Conservation (phyloP, 805 yeast genomes). For the Barnettozyma siamensis region DNA sequence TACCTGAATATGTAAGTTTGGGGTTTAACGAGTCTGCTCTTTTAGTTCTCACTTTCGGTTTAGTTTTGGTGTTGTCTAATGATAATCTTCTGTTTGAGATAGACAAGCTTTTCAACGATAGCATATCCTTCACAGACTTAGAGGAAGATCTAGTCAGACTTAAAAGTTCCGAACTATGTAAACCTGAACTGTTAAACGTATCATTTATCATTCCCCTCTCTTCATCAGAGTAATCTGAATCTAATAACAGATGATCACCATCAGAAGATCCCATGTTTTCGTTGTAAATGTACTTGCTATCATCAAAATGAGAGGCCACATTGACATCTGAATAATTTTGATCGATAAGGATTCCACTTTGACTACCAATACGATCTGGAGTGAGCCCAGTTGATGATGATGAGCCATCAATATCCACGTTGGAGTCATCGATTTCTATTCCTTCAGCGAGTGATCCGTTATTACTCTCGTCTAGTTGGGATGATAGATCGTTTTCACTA, state of each 20-base stretch:
- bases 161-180: constrained; percentile 25
- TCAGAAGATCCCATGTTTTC: constrained; percentile 25
- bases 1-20: neutral
- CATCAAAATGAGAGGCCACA: constrained; percentile 13
- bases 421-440: neutral
- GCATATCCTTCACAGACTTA: constrained; percentile 7
- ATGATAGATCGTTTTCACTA: neutral
- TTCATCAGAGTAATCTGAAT: constrained; percentile 33
- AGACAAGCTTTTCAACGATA: constrained; percentile 1
- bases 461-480: neutral
- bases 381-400: neutral
- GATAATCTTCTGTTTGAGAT: constrained; percentile 15
- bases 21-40: constrained; percentile 15
- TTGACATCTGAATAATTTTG: constrained; percentile 23
- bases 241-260: constrained; percentile 22
- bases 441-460: constrained; percentile 9
- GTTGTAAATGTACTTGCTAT: constrained; percentile 13
- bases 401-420: neutral
- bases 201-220: constrained; percentile 37
- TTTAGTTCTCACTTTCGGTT: constrained; percentile 11
- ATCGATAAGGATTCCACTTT: constrained; percentile 21
- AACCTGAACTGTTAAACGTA: constrained; percentile 30
- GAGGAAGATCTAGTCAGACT: constrained; percentile 16
- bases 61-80: constrained; percentile 13
- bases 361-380: neutral